These are phyloP conservation scores for Leishmania turanica DNA, from an alignment of 208 protist species.

Conservation along the genomic window DNA sequence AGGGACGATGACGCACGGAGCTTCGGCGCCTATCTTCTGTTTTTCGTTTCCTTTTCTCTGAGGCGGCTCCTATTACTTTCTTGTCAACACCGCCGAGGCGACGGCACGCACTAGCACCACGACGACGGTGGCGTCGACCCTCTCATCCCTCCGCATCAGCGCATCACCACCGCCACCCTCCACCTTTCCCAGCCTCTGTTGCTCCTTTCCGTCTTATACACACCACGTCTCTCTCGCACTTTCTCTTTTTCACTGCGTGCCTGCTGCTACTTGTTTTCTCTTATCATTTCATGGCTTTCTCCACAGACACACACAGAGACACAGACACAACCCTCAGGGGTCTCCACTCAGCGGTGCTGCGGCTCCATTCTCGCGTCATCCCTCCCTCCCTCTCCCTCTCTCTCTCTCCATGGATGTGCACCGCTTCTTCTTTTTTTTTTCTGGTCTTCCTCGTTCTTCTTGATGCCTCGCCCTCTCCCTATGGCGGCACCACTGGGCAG, in stretches of 20 bases:
- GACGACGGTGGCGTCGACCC: not conserved
- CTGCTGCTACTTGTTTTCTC: constrained; percentile 5
- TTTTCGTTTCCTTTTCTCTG: constrained; percentile 10
- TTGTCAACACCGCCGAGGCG: not conserved
- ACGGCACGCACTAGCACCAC: not conserved
- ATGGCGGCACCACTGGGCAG: not conserved
- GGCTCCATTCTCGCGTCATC: not conserved
- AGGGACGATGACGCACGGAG: not conserved
- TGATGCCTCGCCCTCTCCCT: not conserved
- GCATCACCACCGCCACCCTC: not conserved
- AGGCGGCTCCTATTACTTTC: not conserved
- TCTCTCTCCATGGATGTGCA: not conserved
- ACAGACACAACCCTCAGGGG: not conserved
- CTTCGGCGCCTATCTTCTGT: not conserved
- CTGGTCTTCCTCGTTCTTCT: not conserved
- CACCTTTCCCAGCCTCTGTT: not conserved
- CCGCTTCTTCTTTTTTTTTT: not conserved
- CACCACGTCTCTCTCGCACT: not conserved
- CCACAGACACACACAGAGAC: not conserved
- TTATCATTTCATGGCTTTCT: not conserved
- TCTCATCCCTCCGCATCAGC: not conserved
- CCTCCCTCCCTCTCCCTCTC: no score
- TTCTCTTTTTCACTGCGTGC: not conserved
- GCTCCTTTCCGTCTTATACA: not conserved
- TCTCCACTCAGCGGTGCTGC: not conserved